Conservation (phyloP, 768 basidiomycete species). For the Naganishia onofrii region DNA sequence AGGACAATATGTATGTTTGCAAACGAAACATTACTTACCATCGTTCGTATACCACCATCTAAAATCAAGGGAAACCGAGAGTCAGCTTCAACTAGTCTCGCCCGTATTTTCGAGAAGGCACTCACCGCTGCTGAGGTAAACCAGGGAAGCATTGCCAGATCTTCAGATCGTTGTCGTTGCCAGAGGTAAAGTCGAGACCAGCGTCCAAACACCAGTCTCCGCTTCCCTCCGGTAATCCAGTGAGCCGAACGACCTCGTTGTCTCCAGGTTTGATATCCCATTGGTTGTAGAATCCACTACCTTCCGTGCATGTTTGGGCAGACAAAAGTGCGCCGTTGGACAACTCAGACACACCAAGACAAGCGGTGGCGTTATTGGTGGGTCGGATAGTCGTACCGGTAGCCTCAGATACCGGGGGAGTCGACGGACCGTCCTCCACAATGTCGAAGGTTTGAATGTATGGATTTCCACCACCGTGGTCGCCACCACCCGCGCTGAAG, state of each 20-base stretch:
- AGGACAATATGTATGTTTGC: too few species aligned
- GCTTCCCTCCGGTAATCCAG: background rate
- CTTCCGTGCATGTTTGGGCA: too few species aligned
- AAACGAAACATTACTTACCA: background rate
- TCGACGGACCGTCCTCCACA: background rate
- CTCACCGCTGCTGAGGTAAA: background rate
- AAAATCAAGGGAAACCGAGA: too few species aligned
- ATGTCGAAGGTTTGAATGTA: background rate
- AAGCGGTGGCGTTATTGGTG: too few species aligned
- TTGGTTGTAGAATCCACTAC: too few species aligned
- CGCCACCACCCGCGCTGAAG: conserved; percentile 5
- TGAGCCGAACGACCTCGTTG: background rate
- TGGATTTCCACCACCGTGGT: background rate
- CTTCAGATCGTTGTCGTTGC: background rate
- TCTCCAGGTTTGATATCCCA: background rate
- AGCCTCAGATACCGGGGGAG: too few species aligned
- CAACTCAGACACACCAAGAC: too few species aligned
- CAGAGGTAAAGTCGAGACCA: background rate
- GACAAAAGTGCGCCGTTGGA: too few species aligned
- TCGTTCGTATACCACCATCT: conserved; percentile 15
- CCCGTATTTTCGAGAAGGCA: background rate
- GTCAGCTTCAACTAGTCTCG: too few species aligned
- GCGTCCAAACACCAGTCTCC: too few species aligned
- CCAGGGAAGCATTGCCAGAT: background rate
- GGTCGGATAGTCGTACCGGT: too few species aligned